phyloP scores from a whole-genome alignment of 495 filamentous ascomycete species.

The Penicillium cataractarum region DNA sequence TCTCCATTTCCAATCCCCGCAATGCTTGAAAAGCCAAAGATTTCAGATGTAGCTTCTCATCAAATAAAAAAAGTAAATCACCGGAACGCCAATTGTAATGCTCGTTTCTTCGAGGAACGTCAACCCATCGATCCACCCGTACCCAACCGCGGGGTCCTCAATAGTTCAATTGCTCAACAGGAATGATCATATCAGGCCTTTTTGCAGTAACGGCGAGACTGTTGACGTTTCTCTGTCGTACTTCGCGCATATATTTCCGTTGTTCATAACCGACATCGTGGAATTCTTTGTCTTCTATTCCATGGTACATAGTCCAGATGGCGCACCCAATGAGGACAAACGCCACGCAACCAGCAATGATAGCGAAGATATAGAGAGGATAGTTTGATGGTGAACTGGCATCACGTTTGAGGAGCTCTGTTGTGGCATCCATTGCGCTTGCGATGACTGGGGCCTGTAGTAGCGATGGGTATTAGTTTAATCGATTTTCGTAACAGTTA shows the following conservation, averaged over 20 bases:
- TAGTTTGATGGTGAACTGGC: conserved; percentile 12
- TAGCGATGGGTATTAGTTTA: not conserved
- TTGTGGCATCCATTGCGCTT: conserved; percentile 11
- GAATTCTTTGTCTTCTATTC: conserved; percentile 11
- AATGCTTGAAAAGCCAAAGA: not conserved
- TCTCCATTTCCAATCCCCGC: not conserved
- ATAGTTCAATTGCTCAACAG: conserved; percentile 19
- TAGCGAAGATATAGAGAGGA: conserved; percentile 33
- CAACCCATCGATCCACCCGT: not conserved
- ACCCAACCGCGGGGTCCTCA: not conserved
- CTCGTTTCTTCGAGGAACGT: not conserved
- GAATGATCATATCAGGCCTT: conserved; percentile 33
- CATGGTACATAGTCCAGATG: conserved; percentile 31
- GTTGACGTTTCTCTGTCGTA: conserved; percentile 31
- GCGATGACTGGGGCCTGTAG: conserved; percentile 8
- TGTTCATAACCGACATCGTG: conserved; percentile 27
- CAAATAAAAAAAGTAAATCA: not conserved
- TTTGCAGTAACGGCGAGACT: conserved; percentile 19
- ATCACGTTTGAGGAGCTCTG: conserved; percentile 20
- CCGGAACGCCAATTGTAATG: not conserved
- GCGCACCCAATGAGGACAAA: conserved; percentile 27
- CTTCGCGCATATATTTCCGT: conserved; percentile 33
- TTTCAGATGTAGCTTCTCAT: not conserved
- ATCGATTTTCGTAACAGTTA: not conserved
- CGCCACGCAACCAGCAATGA: conserved; percentile 32